Base-by-base conservation (phyloP, 306 rosid species). In the Sindora glabra region DNA sequence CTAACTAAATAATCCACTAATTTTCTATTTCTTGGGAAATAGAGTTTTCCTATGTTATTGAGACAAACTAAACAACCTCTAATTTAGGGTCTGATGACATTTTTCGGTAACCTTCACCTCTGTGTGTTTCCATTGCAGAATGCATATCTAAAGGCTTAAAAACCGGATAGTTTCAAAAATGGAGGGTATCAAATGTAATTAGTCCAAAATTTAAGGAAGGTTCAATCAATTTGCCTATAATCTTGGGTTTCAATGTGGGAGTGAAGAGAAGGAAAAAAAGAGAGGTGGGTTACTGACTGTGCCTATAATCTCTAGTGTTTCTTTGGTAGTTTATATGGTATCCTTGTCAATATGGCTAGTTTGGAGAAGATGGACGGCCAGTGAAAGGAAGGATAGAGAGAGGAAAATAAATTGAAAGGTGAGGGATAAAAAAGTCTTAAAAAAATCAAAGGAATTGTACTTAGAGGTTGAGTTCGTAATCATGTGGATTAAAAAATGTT, bases 31-130 rank as follows among this genome's bases (percentile, higher is more conserved):
- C n/a, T n/a, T n/a, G n/a, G n/a, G n/a, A n/a, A n/a, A n/a, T n/a
- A n/a, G n/a, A n/a, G n/a, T n/a, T n/a, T n/a, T n/a, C n/a, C n/a
- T n/a, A n/a, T n/a, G n/a, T n/a, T n/a, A n/a, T n/a, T n/a, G n/a
- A n/a, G n/a, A n/a, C n/a, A n/a, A n/a, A n/a, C n/a, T n/a, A n/a
- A n/a, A n/a, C n/a, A n/a, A n/a, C n/a, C n/a, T n/a, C 56, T 72
- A 50, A 78, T 78, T 74, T 84, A 82, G 29, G 87, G 87, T 0
- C 87, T 84, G 0, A 82, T 84, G 1, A 77, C 87, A 1, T 82
- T 82, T 67, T 33, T 77, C 14, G 84, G 69, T 3, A 82, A 82
- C 56, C 87, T 84, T 3, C 46, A 73, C n/a, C 83, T 82, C 8
- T 78, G 84, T 36, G 87, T 84, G 17, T 78, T 82, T 47, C 87